Evolutionary conservation across 2,329 filamentous ascomycete genomes (phyloP).

Genomic region (Cryphonectria nitschkei): DNA sequence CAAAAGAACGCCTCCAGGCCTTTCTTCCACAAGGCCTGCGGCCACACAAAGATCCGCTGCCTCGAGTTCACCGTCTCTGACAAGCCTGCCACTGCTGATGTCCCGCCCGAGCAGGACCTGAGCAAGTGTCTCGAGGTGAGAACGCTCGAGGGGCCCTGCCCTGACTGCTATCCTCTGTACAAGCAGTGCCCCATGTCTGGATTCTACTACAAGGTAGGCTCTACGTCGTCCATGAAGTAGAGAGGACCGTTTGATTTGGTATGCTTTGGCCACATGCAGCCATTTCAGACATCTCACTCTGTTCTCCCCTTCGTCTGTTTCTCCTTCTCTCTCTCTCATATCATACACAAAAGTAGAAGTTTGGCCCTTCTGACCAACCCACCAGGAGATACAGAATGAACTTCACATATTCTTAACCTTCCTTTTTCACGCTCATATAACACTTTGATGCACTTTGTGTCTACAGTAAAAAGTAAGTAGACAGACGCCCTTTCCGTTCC

Average conservation of each 20-base stretch:
- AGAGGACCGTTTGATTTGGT: background rate
- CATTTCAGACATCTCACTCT: background rate
- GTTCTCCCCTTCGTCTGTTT: too few relatives aligned
- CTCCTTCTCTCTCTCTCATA: too few relatives aligned
- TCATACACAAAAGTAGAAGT: too few relatives aligned
- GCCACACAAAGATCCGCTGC: constrained; percentile 10
- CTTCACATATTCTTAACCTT: background rate
- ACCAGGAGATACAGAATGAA: background rate
- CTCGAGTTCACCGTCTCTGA: constrained; percentile 6
- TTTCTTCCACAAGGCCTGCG: constrained; percentile 2
- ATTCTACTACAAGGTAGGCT: background rate
- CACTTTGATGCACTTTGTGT: background rate
- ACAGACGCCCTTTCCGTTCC: background rate
- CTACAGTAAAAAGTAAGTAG: background rate
- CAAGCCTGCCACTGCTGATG: background rate
- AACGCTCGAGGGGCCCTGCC: background rate
- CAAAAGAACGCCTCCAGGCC: constrained; percentile 1
- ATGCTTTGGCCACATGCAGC: background rate
- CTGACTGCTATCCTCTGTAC: background rate
- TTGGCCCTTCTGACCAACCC: background rate
- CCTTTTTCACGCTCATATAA: background rate
- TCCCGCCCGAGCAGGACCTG: background rate
- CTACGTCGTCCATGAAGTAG: background rate
- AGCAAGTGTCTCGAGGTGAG: background rate
- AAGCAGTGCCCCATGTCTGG: constrained; percentile 4